Evolutionary conservation across 1,284 basidiomycete genomes (phyloP).

Genomic region (Schizopora paradoxa): DNA sequence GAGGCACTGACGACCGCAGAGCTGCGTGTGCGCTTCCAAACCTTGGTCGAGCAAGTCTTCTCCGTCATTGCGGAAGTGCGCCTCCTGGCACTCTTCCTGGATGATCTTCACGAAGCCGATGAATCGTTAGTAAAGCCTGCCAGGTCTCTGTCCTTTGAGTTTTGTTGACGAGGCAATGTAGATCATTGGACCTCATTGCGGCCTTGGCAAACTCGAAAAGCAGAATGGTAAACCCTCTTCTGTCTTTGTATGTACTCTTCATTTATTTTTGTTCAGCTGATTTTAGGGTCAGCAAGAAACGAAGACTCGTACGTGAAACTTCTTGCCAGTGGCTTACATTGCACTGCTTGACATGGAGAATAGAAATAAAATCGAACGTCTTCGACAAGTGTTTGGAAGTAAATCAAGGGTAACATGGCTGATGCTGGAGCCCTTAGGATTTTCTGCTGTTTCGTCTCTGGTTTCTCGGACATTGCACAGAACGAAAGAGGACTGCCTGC

Average conservation of each 20-base stretch:
- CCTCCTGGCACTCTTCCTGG: slow-evolving; percentile 61
- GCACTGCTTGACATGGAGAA: not conserved
- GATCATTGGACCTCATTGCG: slow-evolving; percentile 58
- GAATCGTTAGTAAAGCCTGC: slow-evolving; percentile 43
- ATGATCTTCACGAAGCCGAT: slow-evolving; percentile 69
- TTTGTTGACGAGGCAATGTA: slow-evolving; percentile 22
- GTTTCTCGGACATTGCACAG: slow-evolving; percentile 59
- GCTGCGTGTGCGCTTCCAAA: slow-evolving; percentile 61
- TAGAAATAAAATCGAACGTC: slow-evolving; percentile 43
- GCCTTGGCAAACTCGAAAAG: slow-evolving; percentile 59
- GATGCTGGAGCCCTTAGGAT: slow-evolving; percentile 51
- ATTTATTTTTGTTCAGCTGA: slow-evolving; percentile 37
- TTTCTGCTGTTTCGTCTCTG: slow-evolving; percentile 48
- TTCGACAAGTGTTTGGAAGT: slow-evolving; percentile 50
- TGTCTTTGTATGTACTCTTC: slow-evolving; percentile 4
- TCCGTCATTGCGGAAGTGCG: slow-evolving; percentile 60
- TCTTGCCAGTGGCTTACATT: slow-evolving; percentile 1
- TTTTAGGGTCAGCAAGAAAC: slow-evolving; percentile 60
- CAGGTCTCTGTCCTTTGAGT: slow-evolving; percentile 21
- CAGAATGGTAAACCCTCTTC: slow-evolving; percentile 44
- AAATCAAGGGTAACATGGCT: slow-evolving; percentile 60
- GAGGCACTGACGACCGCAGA: slow-evolving; percentile 53
- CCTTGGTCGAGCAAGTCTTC: slow-evolving; percentile 62
- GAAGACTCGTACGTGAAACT: slow-evolving; percentile 42
- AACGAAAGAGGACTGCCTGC: slow-evolving; percentile 48